Conservation (phyloP, 2,329 filamentous ascomycete genomes). For the Verticillium dahliae region DNA sequence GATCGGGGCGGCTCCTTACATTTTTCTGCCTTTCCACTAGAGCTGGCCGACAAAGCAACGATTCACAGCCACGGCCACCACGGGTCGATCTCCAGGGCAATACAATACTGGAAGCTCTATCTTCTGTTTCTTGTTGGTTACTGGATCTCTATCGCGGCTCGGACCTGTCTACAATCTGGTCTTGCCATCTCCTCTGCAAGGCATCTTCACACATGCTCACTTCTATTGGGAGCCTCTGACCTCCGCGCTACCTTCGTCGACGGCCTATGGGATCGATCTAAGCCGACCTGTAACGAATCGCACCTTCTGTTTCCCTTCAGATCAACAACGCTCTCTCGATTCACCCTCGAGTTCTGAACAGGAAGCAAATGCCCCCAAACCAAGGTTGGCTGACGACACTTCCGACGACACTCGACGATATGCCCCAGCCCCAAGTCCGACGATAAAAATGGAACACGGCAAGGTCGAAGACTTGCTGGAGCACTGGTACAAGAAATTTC, state of each 20-base stretch:
- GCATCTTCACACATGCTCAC: background rate
- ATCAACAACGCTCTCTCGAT: background rate
- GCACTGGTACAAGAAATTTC: slow-evolving; percentile 35
- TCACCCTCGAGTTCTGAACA: background rate
- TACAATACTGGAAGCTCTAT: background rate
- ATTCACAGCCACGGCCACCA: background rate
- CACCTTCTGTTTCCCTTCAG: background rate
- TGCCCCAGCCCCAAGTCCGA: slow-evolving; percentile 2
- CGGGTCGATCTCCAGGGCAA: background rate
- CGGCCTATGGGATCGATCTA: background rate
- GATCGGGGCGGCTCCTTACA: background rate
- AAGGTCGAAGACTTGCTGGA: slow-evolving; percentile 32
- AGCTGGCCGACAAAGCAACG: no score
- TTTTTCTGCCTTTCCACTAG: background rate
- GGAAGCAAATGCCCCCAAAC: background rate
- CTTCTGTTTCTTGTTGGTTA: background rate
- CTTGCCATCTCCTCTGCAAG: background rate
- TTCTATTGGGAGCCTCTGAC: background rate
- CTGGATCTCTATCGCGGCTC: background rate
- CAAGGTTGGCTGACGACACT: background rate
- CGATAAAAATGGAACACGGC: slow-evolving; percentile 25
- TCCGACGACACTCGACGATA: background rate
- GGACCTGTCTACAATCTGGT: background rate
- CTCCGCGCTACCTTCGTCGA: background rate
- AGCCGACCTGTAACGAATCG: no score